These are phyloP conservation scores for Aspergillus ellipticus DNA, from an alignment of 495 filamentous ascomycete genomes.

Conservation along the genomic window DNA sequence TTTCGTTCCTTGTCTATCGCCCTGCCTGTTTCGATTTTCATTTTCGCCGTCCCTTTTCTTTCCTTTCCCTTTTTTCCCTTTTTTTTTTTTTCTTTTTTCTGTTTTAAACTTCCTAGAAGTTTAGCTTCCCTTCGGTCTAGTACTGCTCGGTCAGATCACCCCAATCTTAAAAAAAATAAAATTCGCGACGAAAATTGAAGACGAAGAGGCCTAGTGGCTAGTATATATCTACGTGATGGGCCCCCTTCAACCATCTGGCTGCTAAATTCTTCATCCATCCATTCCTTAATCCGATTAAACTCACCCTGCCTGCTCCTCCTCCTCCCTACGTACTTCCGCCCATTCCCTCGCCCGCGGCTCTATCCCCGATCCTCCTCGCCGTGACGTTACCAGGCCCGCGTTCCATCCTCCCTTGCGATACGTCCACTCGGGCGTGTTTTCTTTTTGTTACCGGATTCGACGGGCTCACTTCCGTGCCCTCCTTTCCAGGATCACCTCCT, in stretches of 20 bases:
- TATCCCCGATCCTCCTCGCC: slow-evolving; percentile 5
- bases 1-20: too few relatives aligned
- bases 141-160: not conserved
- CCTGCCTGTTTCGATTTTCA: not conserved
- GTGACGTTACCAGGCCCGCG: slow-evolving; percentile 17
- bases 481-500: slow-evolving; percentile 41
- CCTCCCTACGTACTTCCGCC: slow-evolving; percentile 13
- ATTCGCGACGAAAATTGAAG: too few relatives aligned
- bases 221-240: slow-evolving; percentile 30
- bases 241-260: slow-evolving; percentile 19
- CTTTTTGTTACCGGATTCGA: slow-evolving; percentile 30
- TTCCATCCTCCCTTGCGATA: slow-evolving; percentile 38
- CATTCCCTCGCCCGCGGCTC: slow-evolving; percentile 11
- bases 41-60: slow-evolving; percentile 1
- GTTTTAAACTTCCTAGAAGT: not conserved
- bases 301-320: slow-evolving; percentile 17
- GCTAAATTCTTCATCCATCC: slow-evolving; percentile 26
- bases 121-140: slow-evolving; percentile 4
- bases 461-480: slow-evolving; percentile 39
- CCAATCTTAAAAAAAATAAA: slow-evolving; percentile 7
- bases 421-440: slow-evolving; percentile 15
- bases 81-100: slow-evolving; percentile 14
- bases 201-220: not conserved
- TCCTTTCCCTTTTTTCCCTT: slow-evolving; percentile 5
- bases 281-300: slow-evolving; percentile 22